A percentile compares a stretch with the other conserved stretches of the same genome.
Evolutionary conservation across 768 basidiomycete genomes (phyloP).

Genomic region (Leucogyrophana mollusca): DNA sequence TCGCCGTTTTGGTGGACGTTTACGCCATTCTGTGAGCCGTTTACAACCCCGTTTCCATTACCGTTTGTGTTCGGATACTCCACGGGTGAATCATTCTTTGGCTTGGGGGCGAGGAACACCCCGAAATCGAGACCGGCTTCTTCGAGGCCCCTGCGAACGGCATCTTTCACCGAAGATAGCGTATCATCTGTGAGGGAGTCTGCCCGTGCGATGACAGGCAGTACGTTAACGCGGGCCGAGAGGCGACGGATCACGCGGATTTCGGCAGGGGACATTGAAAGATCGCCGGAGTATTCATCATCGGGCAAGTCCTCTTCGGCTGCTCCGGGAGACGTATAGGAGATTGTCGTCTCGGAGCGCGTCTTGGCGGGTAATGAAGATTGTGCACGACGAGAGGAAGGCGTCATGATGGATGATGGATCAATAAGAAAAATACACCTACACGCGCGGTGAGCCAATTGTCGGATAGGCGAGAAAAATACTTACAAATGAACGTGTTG

Average conservation of each 20-base stretch:
- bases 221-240: slow-evolving; percentile 70
- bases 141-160: slow-evolving; percentile 65
- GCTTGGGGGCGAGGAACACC: slow-evolving; percentile 57
- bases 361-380: slow-evolving; percentile 51
- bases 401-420: slow-evolving; percentile 65
- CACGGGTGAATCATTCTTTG: not conserved
- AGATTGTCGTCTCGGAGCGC: slow-evolving; percentile 67
- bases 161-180: slow-evolving; percentile 66
- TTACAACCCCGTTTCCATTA: slow-evolving; percentile 19
- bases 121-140: slow-evolving; percentile 74
- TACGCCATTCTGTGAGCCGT: slow-evolving; percentile 26
- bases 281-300: slow-evolving; percentile 44
- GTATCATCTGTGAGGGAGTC: slow-evolving; percentile 85
- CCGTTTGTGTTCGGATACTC: slow-evolving; percentile 22
- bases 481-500: slow-evolving; percentile 87
- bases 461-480: not conserved
- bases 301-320: slow-evolving; percentile 50
- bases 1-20: slow-evolving; percentile 24
- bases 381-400: slow-evolving; percentile 47
- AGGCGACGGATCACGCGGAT: slow-evolving; percentile 78
- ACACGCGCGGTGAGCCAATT: slow-evolving; percentile 13
- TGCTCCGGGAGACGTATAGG: slow-evolving; percentile 51
- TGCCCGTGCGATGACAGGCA: slow-evolving; percentile 77
- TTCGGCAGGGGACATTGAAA: slow-evolving; percentile 76
- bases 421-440: slow-evolving; percentile 89